Evolutionary conservation across 2,329 filamentous ascomycete species (phyloP).

Genomic region (Pseudocercospora ulei): DNA sequence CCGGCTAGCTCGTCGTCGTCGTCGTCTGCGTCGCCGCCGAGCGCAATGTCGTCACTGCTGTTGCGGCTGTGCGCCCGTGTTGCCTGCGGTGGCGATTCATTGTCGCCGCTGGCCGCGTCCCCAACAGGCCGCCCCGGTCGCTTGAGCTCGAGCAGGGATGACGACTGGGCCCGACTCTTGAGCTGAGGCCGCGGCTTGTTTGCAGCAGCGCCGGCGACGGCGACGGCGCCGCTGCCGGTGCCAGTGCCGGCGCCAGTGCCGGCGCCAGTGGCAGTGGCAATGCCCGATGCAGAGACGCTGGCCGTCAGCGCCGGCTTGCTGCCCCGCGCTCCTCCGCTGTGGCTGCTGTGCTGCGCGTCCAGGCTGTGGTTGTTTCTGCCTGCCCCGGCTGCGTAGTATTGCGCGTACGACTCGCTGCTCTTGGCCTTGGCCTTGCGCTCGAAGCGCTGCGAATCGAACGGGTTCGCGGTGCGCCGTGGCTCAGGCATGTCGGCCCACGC

Average conservation of each 20-base stretch:
- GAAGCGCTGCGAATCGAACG: conserved; percentile 14
- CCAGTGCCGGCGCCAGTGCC: background rate
- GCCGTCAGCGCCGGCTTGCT: conserved; percentile 3
- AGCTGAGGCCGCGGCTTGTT: conserved; percentile 8
- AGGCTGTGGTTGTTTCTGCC: conserved; percentile 15
- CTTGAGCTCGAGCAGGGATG: conserved; percentile 9
- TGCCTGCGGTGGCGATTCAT: conserved; percentile 6
- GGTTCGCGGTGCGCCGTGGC: conserved; percentile 4
- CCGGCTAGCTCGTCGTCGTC: conserved; percentile 31
- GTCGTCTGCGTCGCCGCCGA: conserved; percentile 23
- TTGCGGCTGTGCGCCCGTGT: background rate
- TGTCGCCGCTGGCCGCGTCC: conserved; percentile 4
- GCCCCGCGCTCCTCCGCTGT: conserved; percentile 10
- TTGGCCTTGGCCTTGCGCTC: conserved; percentile 26
- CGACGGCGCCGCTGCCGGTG: no score
- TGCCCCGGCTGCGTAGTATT: conserved; percentile 14
- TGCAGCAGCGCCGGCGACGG: conserved; percentile 2
- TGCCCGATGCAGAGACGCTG: no score
- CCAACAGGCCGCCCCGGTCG: conserved; percentile 6
- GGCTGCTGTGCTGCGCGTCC: conserved; percentile 10
- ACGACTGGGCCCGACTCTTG: conserved; percentile 13
- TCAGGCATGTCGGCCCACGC: conserved; percentile 7
- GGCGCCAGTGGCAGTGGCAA: background rate
- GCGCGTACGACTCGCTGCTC: conserved; percentile 23
- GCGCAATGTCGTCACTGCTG: conserved; percentile 3